phyloP scores from a whole-genome alignment of 2,329 filamentous ascomycete species.

The Corinectria fuckeliana region DNA sequence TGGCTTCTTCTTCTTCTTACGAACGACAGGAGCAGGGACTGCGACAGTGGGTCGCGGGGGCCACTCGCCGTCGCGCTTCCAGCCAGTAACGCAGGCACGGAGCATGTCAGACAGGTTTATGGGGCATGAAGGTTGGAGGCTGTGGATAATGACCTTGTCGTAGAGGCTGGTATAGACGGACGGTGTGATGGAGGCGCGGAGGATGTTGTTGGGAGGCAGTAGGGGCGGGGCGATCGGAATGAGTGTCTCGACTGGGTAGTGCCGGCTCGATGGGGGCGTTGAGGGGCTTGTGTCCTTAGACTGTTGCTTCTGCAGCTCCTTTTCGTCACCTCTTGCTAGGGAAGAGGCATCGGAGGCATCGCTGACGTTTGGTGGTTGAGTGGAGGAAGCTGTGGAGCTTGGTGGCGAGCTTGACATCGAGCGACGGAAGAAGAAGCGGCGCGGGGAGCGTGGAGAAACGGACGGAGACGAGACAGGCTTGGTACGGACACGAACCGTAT shows the following conservation, averaged over 20 bases:
- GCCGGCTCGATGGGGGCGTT: conserved; percentile 25
- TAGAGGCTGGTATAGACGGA: conserved; percentile 82
- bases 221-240: conserved; percentile 77
- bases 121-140: conserved; percentile 82
- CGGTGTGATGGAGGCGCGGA: conserved; percentile 78
- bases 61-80: conserved; percentile 95
- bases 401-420: conserved; percentile 51
- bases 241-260: conserved; percentile 64
- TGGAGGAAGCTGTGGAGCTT: conserved; percentile 32
- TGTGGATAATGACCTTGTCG: conserved; percentile 83
- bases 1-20: conserved; percentile 48
- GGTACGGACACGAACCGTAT: conserved; percentile 60
- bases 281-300: conserved; percentile 44
- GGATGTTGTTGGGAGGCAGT: conserved; percentile 74
- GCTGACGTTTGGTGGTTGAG: conserved; percentile 33
- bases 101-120: conserved; percentile 87
- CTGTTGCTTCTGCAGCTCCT: conserved; percentile 41
- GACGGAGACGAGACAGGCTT: conserved; percentile 51
- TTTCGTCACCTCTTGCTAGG: conserved; percentile 46
- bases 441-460: conserved; percentile 53
- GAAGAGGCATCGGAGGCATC: conserved; percentile 51
- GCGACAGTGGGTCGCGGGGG: conserved; percentile 64
- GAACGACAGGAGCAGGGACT: conserved; percentile 44
- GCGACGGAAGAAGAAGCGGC: conserved; percentile 58
- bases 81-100: conserved; percentile 81